Evolutionary conservation across 2,329 filamentous ascomycete species (phyloP), one percentile per base, ranked within the genome.

Genomic region (Graphiopsis chlorocephala): DNA sequence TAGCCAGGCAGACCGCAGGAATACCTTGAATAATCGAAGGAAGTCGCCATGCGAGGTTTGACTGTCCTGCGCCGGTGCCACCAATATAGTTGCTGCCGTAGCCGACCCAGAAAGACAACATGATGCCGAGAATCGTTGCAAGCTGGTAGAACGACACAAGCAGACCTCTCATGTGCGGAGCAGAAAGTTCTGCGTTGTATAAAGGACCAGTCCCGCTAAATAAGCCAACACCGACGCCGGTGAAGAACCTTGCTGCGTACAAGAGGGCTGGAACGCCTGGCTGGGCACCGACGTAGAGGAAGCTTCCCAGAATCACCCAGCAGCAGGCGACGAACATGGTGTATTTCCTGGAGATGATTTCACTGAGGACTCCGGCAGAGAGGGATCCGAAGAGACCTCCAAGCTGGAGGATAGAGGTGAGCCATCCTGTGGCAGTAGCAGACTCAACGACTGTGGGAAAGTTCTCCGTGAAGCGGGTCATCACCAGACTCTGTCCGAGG

Each of bases 401-500:
- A 14, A 68, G 57, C 52, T 68, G 65, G 35, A 68, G 42, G 26
- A 68, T 66, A 3, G 67, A 68, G 5, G 65, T 68, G 53, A 68
- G 55, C 67, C 67, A 68, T 12, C 67, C 67, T 25, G 57, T 60
- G 5, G 66, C 65, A 6, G 50, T 64, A 4, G 64, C 59, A 29
- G 66, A 68, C 3, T 25, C 64, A 12, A 63, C 62, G 58, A 68
- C 65, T 26, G 31, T 56, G 0, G 66, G 66, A 38, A 68, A 66
- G 48, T 66, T 66, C 53, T 68, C 66, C 48, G 64, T 66, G 62
- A 68, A 68, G 57, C 57, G 57, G 12, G 75, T 75, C 83, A 85
- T 86, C 68, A 84, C 82, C 2, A 85, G 76, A 14, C 82, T 82
- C 68, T 85, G 81, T 33, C 83, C 82, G 3, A 86, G 74, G 1